Base-by-base conservation (phyloP, 371 early-diverging fungal species). In the Circinella umbellata region DNA sequence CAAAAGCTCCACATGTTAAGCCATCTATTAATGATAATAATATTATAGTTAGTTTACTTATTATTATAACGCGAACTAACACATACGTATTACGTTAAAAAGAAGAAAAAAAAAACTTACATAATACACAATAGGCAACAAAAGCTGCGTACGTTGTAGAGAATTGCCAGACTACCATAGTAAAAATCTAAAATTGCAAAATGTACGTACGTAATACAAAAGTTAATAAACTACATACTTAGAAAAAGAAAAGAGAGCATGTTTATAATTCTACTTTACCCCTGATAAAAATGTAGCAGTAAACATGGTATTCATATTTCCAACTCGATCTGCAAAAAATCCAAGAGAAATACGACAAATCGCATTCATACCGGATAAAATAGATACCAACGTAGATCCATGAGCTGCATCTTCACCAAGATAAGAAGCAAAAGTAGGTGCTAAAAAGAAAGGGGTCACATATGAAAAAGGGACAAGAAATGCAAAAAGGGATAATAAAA, bases 1-100 rank as follows among this genome's bases (percentile, higher is more conserved):
- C 77, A 53, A 80, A 85, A 9, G 81, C 87, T 11, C 90, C 88
- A 38, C 84, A 80, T n/a, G 83, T 81, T 9, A 87, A 71, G 1
- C 90, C 90, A 59, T 86, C 51, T 51, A 51, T 51, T 7, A 8
- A 51, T 51, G 15, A 13, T 17, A 51, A 15, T 17, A 51, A 51
- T 51, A 51, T 51, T 9, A 3, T 42, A 11, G 27, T 27, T 27
- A 27, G 27, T 27, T 27, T 27, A 27, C 2, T 27, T 27, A 27
- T 27, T 27, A 2, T 27, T 27, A 27, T 27, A 27, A 27, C 9
- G 3, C 15, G 2, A 51, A n/a, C 2, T 8, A 17, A 5, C n/a
- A n/a, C n/a, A n/a, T n/a, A n/a, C n/a, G n/a, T n/a, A n/a, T n/a
- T n/a, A n/a, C n/a, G n/a, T n/a, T n/a, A n/a, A n/a, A n/a, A n/a